phyloP scores from a whole-genome alignment of 768 basidiomycete genomes.

The Hirschioporus abietinus region DNA sequence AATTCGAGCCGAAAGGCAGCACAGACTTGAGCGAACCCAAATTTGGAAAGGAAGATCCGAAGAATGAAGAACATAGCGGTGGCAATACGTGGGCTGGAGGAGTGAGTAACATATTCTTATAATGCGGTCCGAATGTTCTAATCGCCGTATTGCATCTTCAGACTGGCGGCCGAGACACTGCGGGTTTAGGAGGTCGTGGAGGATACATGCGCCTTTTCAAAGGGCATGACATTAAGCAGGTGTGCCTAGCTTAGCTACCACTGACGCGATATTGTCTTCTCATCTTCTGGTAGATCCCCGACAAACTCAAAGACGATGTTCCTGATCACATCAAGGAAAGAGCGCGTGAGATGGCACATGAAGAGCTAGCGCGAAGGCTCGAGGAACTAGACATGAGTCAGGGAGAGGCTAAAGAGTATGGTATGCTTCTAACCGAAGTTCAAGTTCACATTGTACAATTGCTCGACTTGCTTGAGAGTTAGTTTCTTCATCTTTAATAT shows the following conservation, averaged over 20 bases:
- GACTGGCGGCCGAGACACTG: constrained; percentile 64
- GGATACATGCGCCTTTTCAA: constrained; percentile 63
- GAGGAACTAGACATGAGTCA: constrained; percentile 59
- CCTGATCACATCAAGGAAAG: constrained; percentile 57
- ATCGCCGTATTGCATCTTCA: constrained; percentile 17
- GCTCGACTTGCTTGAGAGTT: constrained; percentile 58
- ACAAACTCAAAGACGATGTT: constrained; percentile 50
- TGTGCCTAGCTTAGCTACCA: constrained; percentile 12
- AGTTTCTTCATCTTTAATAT: constrained; percentile 16
- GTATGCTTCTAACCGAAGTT: constrained; percentile 44
- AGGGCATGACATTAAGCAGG: constrained; percentile 61
- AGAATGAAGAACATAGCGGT: constrained; percentile 51
- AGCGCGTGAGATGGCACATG: constrained; percentile 60
- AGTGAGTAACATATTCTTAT: constrained; percentile 27
- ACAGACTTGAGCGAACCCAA: constrained; percentile 49
- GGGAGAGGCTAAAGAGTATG: constrained; percentile 53
- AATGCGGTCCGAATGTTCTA: neutral
- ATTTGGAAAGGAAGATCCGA: constrained; percentile 52
- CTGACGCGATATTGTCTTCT: neutral
- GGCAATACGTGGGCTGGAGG: constrained; percentile 66
- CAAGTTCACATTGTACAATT: constrained; percentile 57
- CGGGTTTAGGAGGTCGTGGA: constrained; percentile 61
- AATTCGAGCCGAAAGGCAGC: constrained; percentile 49
- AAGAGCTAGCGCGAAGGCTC: constrained; percentile 54
- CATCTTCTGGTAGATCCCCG: constrained; percentile 34